These are phyloP conservation scores for Trichoderma citrinoviride DNA, from an alignment of 2,329 filamentous ascomycete species.

Conservation along the genomic window DNA sequence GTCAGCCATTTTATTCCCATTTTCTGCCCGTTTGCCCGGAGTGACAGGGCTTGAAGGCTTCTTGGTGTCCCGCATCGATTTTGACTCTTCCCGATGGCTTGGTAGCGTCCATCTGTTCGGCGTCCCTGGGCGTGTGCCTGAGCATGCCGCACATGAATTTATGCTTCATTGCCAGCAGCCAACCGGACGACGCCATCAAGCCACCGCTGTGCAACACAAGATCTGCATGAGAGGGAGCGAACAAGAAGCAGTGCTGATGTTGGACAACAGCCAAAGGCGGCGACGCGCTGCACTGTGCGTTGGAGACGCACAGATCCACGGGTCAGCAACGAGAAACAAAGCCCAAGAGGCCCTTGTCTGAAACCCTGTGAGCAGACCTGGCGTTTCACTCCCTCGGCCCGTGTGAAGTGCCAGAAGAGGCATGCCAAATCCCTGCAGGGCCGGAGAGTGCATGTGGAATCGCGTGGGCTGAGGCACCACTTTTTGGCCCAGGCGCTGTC, in stretches of 20 bases:
- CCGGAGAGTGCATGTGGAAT: conserved; percentile 8
- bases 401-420: conserved; percentile 15
- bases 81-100: neutral
- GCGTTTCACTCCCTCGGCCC: conserved; percentile 9
- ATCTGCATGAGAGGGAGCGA: neutral
- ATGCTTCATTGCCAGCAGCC: neutral
- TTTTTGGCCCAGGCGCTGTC: neutral
- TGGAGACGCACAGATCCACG: neutral
- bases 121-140: neutral
- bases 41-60: neutral
- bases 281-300: neutral
- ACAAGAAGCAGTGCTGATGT: neutral
- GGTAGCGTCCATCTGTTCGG: neutral
- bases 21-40: neutral
- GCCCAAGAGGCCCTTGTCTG: neutral
- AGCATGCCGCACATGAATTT: too few species aligned
- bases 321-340: neutral
- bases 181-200: neutral
- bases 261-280: neutral
- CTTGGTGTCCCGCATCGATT: conserved; percentile 4
- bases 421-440: conserved; percentile 8
- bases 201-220: neutral
- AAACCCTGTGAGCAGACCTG: conserved; percentile 1
- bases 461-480: conserved; percentile 8
- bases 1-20: neutral